Evolutionary conservation across 148 eudicot species (phyloP), one percentile per base, ranked within the genome.

Genomic region (Dysphania ambrosioides): DNA sequence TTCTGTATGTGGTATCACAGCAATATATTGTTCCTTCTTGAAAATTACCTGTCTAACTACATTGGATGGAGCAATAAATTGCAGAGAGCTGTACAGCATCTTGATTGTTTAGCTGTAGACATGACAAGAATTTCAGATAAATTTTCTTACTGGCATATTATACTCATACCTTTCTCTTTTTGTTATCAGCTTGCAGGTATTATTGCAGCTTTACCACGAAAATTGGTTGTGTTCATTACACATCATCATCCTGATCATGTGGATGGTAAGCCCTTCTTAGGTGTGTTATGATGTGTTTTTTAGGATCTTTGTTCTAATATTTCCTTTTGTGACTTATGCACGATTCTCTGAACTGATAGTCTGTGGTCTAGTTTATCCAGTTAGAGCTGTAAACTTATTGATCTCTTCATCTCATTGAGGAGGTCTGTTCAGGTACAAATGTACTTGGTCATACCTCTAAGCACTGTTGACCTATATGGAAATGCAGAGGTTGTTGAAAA

Each of bases 191-290:
- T 94, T 30, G 78, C 77, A 72, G 86, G 85, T 77, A 83, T 94
- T 70, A 66, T 91, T 86, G 84, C 89, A 77, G 86, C 93, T 70
- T 84, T 94, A 75, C 97, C 98, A 16, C 82, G 83, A 82, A 94
- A 90, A 84, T 86, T 94, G 80, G 72, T 91, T 19, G 96, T 94
- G 71, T 91, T 91, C 66, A 92, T 94, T 53, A 94, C 98, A 18
- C 98, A 94, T 85, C 98, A 94, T 72, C 98, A 94, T 83, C 72
- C 58, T 70, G 98, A 94, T 83, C 98, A 94, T 30, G 91, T 91
- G 49, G 98, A 94, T 77, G 98, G 98, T 94, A 84, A 87, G 88
- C 12, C 59, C 16, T 60, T 65, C 42, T 56, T 53, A 53, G 57
- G n/a, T 4, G 57, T 24, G 5, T 19, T 53, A 4, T 53, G 57